Evolutionary conservation across 495 filamentous ascomycete genomes (phyloP).

Genomic region (Penicillium tannophilum): DNA sequence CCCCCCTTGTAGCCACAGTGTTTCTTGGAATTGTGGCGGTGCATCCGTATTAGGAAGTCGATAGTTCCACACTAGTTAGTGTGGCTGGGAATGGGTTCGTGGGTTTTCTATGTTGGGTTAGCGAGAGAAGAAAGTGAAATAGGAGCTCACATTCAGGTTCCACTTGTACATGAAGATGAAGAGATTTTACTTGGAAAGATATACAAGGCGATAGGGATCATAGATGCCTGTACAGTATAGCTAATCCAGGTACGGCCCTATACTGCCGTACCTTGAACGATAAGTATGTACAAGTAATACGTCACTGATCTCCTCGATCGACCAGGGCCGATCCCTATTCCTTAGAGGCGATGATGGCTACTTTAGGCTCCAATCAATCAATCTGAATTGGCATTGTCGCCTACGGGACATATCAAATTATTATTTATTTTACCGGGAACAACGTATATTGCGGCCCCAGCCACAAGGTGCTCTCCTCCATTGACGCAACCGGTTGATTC

Average conservation of each 20-base stretch:
- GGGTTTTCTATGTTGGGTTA: background rate
- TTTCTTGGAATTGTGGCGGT: background rate
- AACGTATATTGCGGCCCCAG: background rate
- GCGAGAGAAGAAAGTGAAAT: background rate
- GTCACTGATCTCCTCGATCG: constrained; percentile 6
- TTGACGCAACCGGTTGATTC: constrained; percentile 10
- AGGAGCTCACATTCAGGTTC: background rate
- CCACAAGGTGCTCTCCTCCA: constrained; percentile 4
- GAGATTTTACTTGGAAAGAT: background rate
- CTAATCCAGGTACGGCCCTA: too few relatives aligned
- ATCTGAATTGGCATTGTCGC: background rate
- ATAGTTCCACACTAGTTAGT: constrained; percentile 2
- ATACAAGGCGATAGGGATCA: too few relatives aligned
- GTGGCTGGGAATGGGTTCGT: constrained; percentile 1
- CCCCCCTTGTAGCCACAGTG: background rate
- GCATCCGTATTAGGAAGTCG: background rate
- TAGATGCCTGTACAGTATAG: too few relatives aligned
- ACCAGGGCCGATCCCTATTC: background rate
- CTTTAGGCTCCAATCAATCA: constrained; percentile 4
- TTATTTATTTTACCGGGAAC: background rate
- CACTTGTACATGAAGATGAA: background rate
- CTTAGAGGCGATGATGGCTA: background rate
- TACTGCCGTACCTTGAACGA: too few relatives aligned
- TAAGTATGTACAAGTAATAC: background rate
- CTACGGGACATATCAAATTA: background rate